A percentile compares a stretch with the other conserved stretches of the same genome.
These are phyloP conservation scores for Pestalotiopsis sp. DNA, from an alignment of 2,329 filamentous ascomycete species.

Conservation along the genomic window DNA sequence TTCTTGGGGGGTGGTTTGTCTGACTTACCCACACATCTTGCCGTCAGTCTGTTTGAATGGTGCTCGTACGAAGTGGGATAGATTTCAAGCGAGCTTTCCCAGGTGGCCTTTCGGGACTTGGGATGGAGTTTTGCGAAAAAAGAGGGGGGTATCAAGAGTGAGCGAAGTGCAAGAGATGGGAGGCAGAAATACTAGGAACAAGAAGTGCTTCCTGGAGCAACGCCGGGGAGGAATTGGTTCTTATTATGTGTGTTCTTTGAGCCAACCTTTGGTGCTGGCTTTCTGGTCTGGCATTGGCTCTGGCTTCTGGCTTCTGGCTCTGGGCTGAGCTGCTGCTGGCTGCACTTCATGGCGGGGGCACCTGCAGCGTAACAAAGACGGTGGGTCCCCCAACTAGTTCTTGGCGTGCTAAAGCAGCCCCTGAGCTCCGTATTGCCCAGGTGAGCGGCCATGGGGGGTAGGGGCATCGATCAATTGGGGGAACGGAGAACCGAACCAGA, in stretches of 20 bases:
- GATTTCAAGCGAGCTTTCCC: neutral
- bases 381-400: neutral
- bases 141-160: neutral
- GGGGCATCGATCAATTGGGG: neutral
- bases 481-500: neutral
- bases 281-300: neutral
- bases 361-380: neutral
- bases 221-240: neutral
- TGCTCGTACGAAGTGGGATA: neutral
- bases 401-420: neutral
- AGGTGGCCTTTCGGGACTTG: neutral
- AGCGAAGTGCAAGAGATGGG: neutral
- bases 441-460: neutral
- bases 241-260: neutral
- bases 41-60: slow-evolving; percentile 1
- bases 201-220: neutral
- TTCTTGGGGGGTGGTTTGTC: neutral
- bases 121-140: neutral
- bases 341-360: neutral
- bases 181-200: slow-evolving; percentile 9
- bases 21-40: slow-evolving; percentile 11
- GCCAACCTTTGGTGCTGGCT: neutral
- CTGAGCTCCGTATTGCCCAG: neutral
- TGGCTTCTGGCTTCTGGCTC: neutral
- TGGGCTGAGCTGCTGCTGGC: neutral